Conservation (phyloP, 306 rosid species). For the Trifolium dubium region DNA sequence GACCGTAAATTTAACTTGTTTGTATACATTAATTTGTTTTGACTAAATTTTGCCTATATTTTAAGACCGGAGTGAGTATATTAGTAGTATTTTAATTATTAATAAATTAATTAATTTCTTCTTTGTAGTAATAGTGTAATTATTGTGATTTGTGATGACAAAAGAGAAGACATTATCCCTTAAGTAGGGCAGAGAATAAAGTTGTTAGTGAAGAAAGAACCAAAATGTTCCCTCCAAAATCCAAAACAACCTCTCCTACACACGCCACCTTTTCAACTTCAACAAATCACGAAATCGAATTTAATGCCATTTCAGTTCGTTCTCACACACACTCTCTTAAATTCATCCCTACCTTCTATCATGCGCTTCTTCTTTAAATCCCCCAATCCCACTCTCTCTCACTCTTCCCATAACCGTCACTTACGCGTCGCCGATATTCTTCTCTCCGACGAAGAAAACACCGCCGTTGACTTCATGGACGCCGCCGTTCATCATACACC, state of each 20-base stretch:
- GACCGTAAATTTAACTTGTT: too few relatives aligned
- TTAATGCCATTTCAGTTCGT: conserved; percentile 35
- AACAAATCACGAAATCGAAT: conserved; percentile 19
- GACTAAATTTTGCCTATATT: too few relatives aligned
- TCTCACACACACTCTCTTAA: not conserved
- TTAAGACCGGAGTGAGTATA: too few relatives aligned
- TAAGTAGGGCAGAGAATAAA: not conserved
- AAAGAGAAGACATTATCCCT: not conserved
- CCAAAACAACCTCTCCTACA: conserved; percentile 9
- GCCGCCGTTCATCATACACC: conserved; percentile 8
- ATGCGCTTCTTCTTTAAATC: conserved; percentile 45
- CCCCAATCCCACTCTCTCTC: conserved; percentile 15
- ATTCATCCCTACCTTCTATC: conserved; percentile 8
- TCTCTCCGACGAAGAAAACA: conserved; percentile 38
- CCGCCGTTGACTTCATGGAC: conserved; percentile 50
- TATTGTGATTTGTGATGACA: too few relatives aligned
- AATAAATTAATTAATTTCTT: too few relatives aligned
- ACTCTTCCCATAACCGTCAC: conserved; percentile 41
- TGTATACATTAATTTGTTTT: too few relatives aligned
- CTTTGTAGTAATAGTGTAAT: too few relatives aligned
- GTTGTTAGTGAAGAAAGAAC: not conserved
- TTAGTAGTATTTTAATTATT: too few relatives aligned
- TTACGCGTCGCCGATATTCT: conserved; percentile 71
- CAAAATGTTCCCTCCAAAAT: conserved; percentile 50
- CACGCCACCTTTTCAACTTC: conserved; percentile 33